These are phyloP conservation scores for Daldinia grandis DNA, from an alignment of 495 filamentous ascomycete genomes.

Conservation along the genomic window DNA sequence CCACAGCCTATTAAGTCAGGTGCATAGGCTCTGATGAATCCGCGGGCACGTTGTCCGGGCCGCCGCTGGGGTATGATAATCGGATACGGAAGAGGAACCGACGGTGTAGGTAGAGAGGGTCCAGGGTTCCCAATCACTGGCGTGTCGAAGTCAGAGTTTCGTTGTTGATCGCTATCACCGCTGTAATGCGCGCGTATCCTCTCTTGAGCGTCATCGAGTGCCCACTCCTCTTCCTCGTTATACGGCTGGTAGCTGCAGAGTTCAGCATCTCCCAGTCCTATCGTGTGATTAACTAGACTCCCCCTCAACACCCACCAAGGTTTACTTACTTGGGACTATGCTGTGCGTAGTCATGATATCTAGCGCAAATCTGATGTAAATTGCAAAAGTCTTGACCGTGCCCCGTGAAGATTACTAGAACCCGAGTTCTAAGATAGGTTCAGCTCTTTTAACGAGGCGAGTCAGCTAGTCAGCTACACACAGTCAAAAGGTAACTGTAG, in stretches of 20 bases:
- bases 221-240: constrained; percentile 17
- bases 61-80: constrained; percentile 35
- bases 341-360: too few relatives aligned
- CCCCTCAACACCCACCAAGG: too few relatives aligned
- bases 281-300: not conserved
- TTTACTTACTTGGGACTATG: too few relatives aligned
- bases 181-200: not conserved
- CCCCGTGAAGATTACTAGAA: too few relatives aligned
- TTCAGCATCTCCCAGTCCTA: not conserved
- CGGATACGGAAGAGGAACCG: constrained; percentile 18
- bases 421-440: too few relatives aligned
- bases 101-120: not conserved
- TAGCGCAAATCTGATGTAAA: too few relatives aligned
- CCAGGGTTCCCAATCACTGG: not conserved
- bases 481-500: too few relatives aligned
- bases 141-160: not conserved
- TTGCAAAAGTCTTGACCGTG: too few relatives aligned
- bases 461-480: too few relatives aligned
- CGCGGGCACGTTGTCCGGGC: constrained; percentile 43
- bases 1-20: constrained; percentile 50
- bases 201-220: constrained; percentile 15
- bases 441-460: too few relatives aligned
- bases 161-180: not conserved
- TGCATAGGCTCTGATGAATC: constrained; percentile 54
- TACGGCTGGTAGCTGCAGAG: not conserved